Conservation (phyloP, 106 monocot genomes). For the Xerophyta viscosa region DNA sequence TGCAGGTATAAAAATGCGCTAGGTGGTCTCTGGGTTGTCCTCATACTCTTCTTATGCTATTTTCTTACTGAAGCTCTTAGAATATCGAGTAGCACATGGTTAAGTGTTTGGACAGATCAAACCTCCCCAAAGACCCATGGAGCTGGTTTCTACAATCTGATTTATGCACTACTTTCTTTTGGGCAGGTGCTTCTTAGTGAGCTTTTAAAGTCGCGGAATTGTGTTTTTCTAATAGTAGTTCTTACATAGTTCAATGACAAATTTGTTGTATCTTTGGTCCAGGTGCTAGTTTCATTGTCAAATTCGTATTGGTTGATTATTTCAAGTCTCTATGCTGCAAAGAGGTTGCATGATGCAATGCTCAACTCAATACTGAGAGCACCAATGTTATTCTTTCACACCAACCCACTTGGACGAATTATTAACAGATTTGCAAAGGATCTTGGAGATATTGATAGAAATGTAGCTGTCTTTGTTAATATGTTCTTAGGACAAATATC, state of each 20-base stretch:
- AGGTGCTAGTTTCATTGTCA: constrained; percentile 69
- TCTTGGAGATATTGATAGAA: constrained; percentile 88
- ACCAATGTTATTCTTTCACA: constrained; percentile 98
- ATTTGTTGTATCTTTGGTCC: constrained; percentile 16
- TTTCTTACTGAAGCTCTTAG: constrained; percentile 68
- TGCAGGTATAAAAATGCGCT: constrained; percentile 90
- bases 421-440: constrained; percentile 98
- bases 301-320: constrained; percentile 93
- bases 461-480: constrained; percentile 75
- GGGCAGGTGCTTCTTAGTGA: constrained; percentile 52
- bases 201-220: too few species aligned
- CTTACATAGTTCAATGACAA: too few species aligned
- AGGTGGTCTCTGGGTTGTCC: constrained; percentile 92
- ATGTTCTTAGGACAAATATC: constrained; percentile 88
- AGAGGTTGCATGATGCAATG: constrained; percentile 84
- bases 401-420: constrained; percentile 93
- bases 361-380: constrained; percentile 85
- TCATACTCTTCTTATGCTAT: constrained; percentile 65
- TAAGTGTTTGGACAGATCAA: constrained; percentile 89
- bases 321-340: constrained; percentile 90
- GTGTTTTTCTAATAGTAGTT: too few species aligned
- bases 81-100: constrained; percentile 94
- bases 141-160: constrained; percentile 73
- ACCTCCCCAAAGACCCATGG: constrained; percentile 58
- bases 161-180: constrained; percentile 77